phyloP scores from a whole-genome alignment of 495 filamentous ascomycete genomes.

The Penicillium silybi region DNA sequence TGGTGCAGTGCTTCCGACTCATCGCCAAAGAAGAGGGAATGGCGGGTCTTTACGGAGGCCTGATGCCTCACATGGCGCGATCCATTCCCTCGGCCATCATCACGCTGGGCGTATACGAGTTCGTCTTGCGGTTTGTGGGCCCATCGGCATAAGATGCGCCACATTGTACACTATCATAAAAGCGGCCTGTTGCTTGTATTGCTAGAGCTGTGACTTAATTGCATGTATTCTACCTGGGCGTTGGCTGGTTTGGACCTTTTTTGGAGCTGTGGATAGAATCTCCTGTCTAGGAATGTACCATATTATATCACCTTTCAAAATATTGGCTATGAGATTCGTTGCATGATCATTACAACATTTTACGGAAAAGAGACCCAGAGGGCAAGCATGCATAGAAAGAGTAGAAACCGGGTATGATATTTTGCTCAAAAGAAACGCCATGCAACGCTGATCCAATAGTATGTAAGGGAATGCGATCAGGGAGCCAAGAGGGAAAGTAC shows the following conservation, averaged over 20 bases:
- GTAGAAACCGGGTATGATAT: conserved; percentile 30
- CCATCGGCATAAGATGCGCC: conserved; percentile 4
- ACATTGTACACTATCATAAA: conserved; percentile 17
- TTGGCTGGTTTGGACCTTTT: conserved; percentile 10
- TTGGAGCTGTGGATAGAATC: conserved; percentile 18
- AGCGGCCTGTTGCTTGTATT: conserved; percentile 1
- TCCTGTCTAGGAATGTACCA: conserved; percentile 20
- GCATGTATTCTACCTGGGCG: conserved; percentile 18
- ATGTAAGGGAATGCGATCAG: conserved; percentile 5
- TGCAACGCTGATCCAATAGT: conserved; percentile 23
- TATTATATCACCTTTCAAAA: background rate
- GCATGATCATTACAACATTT: background rate
- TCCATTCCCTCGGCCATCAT: conserved; percentile 87
- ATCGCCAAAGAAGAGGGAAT: conserved; percentile 84
- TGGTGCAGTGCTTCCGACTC: conserved; percentile 75
- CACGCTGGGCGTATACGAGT: conserved; percentile 90
- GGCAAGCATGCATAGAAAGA: background rate
- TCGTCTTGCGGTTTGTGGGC: conserved; percentile 58
- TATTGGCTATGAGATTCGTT: background rate
- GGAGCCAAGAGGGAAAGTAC: conserved; percentile 2
- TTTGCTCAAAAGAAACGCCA: conserved; percentile 28
- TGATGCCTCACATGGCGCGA: conserved; percentile 81
- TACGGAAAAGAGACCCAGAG: background rate
- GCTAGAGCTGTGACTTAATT: conserved; percentile 12
- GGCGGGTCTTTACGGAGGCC: conserved; percentile 74